Conservation (phyloP, 1,139 yeast genomes). For the Candida labiduridarum region DNA sequence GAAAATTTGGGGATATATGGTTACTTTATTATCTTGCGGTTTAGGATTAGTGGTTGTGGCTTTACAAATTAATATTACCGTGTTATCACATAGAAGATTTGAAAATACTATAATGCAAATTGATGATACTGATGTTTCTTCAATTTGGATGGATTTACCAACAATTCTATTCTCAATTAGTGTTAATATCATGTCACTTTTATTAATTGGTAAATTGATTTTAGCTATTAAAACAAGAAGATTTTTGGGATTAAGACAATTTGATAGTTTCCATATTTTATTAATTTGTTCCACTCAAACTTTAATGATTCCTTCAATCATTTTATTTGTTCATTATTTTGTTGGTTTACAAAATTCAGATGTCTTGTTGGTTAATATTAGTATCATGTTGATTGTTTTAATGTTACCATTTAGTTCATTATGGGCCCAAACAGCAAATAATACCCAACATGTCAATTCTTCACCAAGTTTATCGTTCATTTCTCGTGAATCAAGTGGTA, state of each 20-base stretch:
- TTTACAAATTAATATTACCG: conserved; percentile 48
- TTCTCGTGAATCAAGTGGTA: conserved; percentile 16
- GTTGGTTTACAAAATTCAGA: conserved; percentile 11
- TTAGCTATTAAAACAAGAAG: conserved; percentile 73
- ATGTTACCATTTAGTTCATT: conserved; percentile 82
- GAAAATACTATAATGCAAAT: conserved; percentile 2
- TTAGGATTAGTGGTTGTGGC: conserved; percentile 55
- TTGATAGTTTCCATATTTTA: conserved; percentile 78
- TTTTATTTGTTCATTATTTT: conserved; percentile 57
- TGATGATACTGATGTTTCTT: neutral
- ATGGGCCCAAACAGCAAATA: conserved; percentile 78
- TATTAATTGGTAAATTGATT: conserved; percentile 62
- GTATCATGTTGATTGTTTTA: conserved; percentile 46
- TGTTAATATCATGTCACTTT: conserved; percentile 59
- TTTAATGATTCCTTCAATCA: conserved; percentile 71
- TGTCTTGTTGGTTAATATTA: conserved; percentile 24
- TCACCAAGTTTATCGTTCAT: conserved; percentile 25
- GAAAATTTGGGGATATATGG: conserved; percentile 35
- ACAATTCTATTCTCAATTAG: conserved; percentile 69
- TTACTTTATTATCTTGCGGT: conserved; percentile 41
- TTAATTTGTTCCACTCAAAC: conserved; percentile 84
- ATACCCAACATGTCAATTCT: conserved; percentile 16
- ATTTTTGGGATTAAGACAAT: conserved; percentile 75
- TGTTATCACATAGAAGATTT: conserved; percentile 17
- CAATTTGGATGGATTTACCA: conserved; percentile 45